These are phyloP conservation scores for Auriscalpium microsporum DNA, from an alignment of 768 basidiomycete species.

Conservation along the genomic window DNA sequence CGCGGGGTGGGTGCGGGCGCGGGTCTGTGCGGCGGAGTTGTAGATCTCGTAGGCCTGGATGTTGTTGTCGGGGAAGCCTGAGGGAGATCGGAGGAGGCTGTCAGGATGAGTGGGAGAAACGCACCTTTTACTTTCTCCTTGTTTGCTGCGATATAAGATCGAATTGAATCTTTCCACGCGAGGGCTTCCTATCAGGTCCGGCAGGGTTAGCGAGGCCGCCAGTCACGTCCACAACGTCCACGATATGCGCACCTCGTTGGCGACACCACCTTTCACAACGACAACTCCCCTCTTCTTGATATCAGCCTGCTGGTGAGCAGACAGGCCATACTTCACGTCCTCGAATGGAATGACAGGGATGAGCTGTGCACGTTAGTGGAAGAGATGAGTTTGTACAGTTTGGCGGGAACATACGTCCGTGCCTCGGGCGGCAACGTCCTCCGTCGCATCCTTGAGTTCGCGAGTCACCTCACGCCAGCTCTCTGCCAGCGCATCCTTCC, in stretches of 20 bases:
- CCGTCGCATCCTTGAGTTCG: constrained; percentile 37
- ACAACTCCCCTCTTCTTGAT: constrained; percentile 48
- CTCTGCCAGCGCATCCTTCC: constrained; percentile 35
- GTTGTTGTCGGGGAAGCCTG: constrained; percentile 60
- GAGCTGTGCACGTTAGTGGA: constrained; percentile 26
- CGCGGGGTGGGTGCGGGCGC: constrained; percentile 59
- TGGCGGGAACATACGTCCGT: constrained; percentile 30
- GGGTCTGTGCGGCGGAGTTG: constrained; percentile 53
- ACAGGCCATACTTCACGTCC: constrained; percentile 39
- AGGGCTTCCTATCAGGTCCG: constrained; percentile 40
- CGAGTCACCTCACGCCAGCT: constrained; percentile 49
- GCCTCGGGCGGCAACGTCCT: constrained; percentile 40
- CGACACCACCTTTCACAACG: constrained; percentile 49
- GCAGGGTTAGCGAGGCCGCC: neutral
- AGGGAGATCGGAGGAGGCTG: neutral
- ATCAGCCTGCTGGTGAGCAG: constrained; percentile 32
- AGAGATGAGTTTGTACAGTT: neutral
- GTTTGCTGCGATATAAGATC: constrained; percentile 47
- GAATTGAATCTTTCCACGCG: constrained; percentile 46
- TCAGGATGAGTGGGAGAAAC: constrained; percentile 1
- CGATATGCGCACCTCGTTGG: constrained; percentile 34
- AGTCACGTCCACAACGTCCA: neutral
- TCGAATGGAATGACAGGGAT: constrained; percentile 42
- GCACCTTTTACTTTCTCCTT: constrained; percentile 38
- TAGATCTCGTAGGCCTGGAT: constrained; percentile 72